These are phyloP conservation scores for Fusarium robinianum DNA, from an alignment of 2,329 filamentous ascomycete species.

Conservation along the genomic window DNA sequence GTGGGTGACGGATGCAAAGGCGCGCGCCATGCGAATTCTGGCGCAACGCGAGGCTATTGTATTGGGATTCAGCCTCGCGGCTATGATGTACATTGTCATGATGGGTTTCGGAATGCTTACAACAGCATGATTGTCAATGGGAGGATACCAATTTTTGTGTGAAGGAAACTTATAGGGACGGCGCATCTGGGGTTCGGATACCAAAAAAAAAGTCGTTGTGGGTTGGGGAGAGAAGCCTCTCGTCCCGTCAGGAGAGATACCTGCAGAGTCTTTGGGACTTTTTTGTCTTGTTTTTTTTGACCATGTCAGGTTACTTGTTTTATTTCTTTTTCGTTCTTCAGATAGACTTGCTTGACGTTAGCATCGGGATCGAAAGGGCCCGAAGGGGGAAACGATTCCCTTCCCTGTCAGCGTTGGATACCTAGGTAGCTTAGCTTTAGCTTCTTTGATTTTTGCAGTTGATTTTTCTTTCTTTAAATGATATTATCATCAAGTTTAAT, in stretches of 20 bases:
- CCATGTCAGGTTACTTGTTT: conserved; percentile 14
- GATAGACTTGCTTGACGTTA: conserved; percentile 33
- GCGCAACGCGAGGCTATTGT: conserved; percentile 41
- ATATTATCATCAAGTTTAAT: no score
- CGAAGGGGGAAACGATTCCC: conserved; percentile 30
- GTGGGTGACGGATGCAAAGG: conserved; percentile 47
- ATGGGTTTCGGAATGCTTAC: conserved; percentile 29
- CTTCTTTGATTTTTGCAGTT: conserved; percentile 2
- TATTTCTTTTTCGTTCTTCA: conserved; percentile 20
- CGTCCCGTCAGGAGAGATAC: no score
- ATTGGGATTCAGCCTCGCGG: conserved; percentile 40
- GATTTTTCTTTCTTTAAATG: conserved; percentile 4
- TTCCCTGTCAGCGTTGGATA: conserved; percentile 27
- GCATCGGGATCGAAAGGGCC: conserved; percentile 30
- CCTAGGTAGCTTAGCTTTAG: conserved; percentile 7
- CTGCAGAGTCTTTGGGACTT: no score
- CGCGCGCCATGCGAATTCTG: conserved; percentile 33
- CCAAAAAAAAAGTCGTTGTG: conserved; percentile 33
- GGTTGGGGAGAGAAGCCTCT: no score
- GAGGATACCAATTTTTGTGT: conserved; percentile 15
- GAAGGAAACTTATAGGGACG: conserved; percentile 25
- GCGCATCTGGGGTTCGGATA: conserved; percentile 31
- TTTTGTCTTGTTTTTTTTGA: conserved; percentile 8
- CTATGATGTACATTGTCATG: conserved; percentile 39
- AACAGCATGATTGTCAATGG: conserved; percentile 21